Conservation (phyloP, 2,329 filamentous ascomycete genomes). For the Ascochyta fabae region DNA sequence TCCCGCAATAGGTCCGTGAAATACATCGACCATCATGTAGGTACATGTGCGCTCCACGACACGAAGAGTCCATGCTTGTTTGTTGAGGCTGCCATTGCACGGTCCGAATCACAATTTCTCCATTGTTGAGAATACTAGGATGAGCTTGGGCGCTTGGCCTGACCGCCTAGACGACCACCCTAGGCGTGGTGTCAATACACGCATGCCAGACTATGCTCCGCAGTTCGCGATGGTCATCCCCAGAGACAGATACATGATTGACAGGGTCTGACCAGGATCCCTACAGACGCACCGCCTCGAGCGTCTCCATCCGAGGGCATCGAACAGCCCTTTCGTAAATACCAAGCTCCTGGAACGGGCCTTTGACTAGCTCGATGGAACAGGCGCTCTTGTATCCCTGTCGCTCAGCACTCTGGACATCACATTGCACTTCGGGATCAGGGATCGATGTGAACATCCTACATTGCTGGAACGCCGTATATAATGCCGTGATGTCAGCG, state of each 20-base stretch:
- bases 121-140: not conserved
- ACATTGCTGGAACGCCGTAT: not conserved
- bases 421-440: no score
- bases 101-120: not conserved
- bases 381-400: no score
- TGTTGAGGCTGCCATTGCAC: not conserved
- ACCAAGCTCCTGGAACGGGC: no score
- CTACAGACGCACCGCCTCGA: not conserved
- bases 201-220: no score
- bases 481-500: not conserved
- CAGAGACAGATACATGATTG: not conserved
- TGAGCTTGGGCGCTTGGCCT: not conserved
- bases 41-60: not conserved
- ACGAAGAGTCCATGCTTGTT: not conserved
- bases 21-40: conserved; percentile 3
- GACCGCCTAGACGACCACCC: no score
- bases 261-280: conserved; percentile 3
- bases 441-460: no score
- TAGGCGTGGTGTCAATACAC: no score
- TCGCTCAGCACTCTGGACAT: no score
- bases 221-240: not conserved
- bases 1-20: conserved; percentile 3
- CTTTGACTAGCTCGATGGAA: no score
- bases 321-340: no score
- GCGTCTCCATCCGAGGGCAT: not conserved